Percentiles rank a stretch among this genome's conserved stretches.
Evolutionary conservation across 2,329 filamentous ascomycete genomes (phyloP).

Genomic region (Capronia epimyces): DNA sequence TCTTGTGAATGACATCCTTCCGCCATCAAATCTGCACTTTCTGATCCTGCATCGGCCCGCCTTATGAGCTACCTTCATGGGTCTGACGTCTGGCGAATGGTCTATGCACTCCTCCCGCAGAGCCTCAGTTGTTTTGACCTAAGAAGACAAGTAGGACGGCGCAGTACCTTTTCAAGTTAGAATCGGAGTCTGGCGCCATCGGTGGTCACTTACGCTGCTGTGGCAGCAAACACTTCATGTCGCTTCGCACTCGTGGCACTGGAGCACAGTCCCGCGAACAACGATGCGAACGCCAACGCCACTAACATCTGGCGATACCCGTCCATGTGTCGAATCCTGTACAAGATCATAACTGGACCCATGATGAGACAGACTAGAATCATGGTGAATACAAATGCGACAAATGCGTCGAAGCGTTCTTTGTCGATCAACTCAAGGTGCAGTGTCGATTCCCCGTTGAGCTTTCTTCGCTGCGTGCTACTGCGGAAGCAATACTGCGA

Average conservation of each 20-base stretch:
- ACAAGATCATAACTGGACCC: conserved; percentile 12
- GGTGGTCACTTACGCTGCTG: conserved; percentile 13
- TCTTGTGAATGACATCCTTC: no score
- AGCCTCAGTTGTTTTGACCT: conserved; percentile 4
- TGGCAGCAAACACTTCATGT: conserved; percentile 15
- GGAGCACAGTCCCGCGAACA: conserved; percentile 13
- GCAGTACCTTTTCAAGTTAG: conserved; percentile 13
- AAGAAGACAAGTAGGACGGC: conserved; percentile 16
- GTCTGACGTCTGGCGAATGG: no score
- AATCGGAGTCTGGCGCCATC: background rate
- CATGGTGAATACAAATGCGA: conserved; percentile 14
- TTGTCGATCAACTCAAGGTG: conserved; percentile 8
- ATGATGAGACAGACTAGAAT: conserved; percentile 8
- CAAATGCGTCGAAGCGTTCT: conserved; percentile 8
- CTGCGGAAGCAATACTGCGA: background rate
- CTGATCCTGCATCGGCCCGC: no score
- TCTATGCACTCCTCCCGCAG: background rate
- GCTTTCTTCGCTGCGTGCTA: conserved; percentile 8
- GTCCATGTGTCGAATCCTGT: conserved; percentile 4
- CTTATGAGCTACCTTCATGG: no score
- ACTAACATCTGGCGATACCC: conserved; percentile 10
- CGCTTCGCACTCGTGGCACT: conserved; percentile 13
- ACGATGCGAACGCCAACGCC: conserved; percentile 5
- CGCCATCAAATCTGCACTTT: no score
- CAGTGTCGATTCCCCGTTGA: background rate